These are phyloP conservation scores for Cercophora newfieldiana DNA, from an alignment of 495 filamentous ascomycete species.

Conservation along the genomic window DNA sequence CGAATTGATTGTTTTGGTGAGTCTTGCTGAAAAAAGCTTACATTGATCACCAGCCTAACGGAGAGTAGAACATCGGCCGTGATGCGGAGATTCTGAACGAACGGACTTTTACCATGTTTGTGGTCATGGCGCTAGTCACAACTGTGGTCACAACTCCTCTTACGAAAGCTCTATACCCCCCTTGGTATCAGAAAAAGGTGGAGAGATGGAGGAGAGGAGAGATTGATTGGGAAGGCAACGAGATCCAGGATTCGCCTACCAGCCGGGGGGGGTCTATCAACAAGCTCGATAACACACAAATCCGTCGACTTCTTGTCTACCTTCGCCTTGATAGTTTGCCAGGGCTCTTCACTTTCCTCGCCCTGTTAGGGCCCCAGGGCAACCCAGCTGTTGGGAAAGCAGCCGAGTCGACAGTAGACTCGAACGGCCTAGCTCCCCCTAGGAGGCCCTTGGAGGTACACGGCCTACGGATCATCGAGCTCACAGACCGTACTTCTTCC, in stretches of 20 bases:
- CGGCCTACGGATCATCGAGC: constrained; percentile 80
- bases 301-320: constrained; percentile 53
- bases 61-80: constrained; percentile 80
- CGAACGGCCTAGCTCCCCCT: constrained; percentile 15
- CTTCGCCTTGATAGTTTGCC: constrained; percentile 91
- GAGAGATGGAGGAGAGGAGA: constrained; percentile 89
- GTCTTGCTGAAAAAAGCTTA: constrained; percentile 23
- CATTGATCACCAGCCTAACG: constrained; percentile 26
- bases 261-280: constrained; percentile 43
- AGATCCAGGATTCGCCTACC: constrained; percentile 42
- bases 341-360: constrained; percentile 79
- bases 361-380: constrained; percentile 64
- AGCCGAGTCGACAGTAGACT: constrained; percentile 27
- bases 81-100: constrained; percentile 86
- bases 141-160: constrained; percentile 90
- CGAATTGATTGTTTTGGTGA: constrained; percentile 90
- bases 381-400: constrained; percentile 22
- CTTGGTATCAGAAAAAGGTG: constrained; percentile 87
- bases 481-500: constrained; percentile 89
- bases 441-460: constrained; percentile 73
- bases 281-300: constrained; percentile 45
- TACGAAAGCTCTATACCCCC: constrained; percentile 75
- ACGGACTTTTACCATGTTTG: constrained; percentile 94
- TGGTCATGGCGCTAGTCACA: constrained; percentile 94
- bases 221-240: constrained; percentile 87